These are phyloP conservation scores for Salvia hispanica DNA, from an alignment of 257 asterid genomes.

Conservation along the genomic window DNA sequence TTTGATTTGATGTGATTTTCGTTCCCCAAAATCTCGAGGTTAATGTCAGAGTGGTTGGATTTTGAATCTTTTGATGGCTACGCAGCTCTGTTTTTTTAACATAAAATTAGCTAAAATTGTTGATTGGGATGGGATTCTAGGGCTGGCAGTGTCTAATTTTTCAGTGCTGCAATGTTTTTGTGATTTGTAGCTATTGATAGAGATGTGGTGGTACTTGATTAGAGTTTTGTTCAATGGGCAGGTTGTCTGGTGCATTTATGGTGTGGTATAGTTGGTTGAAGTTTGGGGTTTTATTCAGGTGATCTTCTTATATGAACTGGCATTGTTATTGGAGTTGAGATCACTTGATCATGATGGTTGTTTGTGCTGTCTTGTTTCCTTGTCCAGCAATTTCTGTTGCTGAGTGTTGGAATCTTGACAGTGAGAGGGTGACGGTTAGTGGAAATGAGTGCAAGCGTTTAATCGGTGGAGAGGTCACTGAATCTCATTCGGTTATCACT, in stretches of 20 bases:
- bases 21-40: conserved; percentile 24
- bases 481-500: conserved; percentile 28
- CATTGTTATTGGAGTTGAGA: conserved; percentile 24
- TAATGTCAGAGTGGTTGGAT: conserved; percentile 35
- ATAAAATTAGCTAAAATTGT: conserved; percentile 1
- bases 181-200: conserved; percentile 32
- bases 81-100: background rate
- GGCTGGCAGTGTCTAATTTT: conserved; percentile 34
- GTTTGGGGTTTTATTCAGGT: conserved; percentile 34
- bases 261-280: conserved; percentile 40
- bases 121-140: conserved; percentile 23
- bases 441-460: conserved; percentile 51
- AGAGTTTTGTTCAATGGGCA: conserved; percentile 46
- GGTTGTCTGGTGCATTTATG: conserved; percentile 37
- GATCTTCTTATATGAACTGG: conserved; percentile 24
- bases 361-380: conserved; percentile 26
- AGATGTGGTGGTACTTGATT: conserved; percentile 40
- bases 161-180: conserved; percentile 32
- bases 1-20: conserved; percentile 44
- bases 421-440: conserved; percentile 30
- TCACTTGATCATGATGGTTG: conserved; percentile 24
- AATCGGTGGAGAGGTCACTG: conserved; percentile 32
- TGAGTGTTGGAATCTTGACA: conserved; percentile 31
- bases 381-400: conserved; percentile 24
- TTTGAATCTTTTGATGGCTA: background rate